Base-by-base conservation (phyloP, 352 stramenopile species). In the Globisporangium sylvaticum region DNA sequence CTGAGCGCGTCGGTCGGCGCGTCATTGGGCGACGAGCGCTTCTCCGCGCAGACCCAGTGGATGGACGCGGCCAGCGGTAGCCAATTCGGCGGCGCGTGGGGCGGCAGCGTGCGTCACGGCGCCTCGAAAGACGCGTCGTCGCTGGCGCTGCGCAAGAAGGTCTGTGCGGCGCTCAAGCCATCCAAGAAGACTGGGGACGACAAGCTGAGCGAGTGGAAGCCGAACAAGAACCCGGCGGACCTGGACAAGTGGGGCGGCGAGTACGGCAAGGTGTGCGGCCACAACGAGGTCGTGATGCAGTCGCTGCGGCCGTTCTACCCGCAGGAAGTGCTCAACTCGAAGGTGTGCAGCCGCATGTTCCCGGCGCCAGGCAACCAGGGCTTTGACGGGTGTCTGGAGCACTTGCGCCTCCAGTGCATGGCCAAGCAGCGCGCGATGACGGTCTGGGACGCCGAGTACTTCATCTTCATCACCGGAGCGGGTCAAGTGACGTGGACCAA, bases 231-330 rank as follows among this genome's bases (percentile, higher is more conserved):
- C 44, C 84, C 88, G 15, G 69, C 74, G 6, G 90, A 96, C 65
- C 34, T 69, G 29, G 84, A 80, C 39, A 77, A 80, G 55, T 97
- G 90, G 90, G 90, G 90, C 50, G 90, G 90, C 27, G 74, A 64
- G 29, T 96, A 81, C 57, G 90, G 90, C 56, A 97, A 97, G 58
- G 77, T 76, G 6, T 97, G 90, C 61, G 88, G 82, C 14, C 90
- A 97, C 74, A 97, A 97, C 74, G 90, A 97, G 74, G 87, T 97
- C 15, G 88, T 95, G 31, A 81, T 97, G 79, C 86, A 97, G 34
- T 67, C 81, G 10, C 53, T 96, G 66, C 83, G 90, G 25, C 85
- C 88, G 34, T 96, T 96, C 67, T 94, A 85, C 59, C 90, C 90
- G 3, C 83, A 96, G 66, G 83, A 94, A 69, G 88, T 97, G 34